These are phyloP conservation scores for Benincasa hispida DNA, from an alignment of 306 rosid genomes.

Conservation along the genomic window DNA sequence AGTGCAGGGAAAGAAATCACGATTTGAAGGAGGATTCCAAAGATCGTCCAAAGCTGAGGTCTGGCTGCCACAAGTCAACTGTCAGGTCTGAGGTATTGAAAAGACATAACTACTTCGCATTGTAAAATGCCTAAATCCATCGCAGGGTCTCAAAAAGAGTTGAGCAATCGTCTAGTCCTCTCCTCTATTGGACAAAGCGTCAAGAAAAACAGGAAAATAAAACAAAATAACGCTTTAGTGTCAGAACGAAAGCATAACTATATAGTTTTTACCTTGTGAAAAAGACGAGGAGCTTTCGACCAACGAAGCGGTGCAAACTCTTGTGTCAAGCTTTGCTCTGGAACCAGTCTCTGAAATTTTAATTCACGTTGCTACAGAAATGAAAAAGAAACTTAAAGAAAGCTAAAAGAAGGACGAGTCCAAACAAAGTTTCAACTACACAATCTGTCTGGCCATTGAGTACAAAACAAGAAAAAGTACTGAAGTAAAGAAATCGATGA, in stretches of 20 bases:
- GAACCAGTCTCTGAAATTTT: background rate
- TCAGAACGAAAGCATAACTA: background rate
- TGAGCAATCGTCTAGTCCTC: background rate
- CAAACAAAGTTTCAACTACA: background rate
- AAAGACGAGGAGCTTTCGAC: slow-evolving; percentile 1
- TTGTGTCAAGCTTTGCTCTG: slow-evolving; percentile 7
- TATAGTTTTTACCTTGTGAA: background rate
- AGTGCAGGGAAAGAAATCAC: slow-evolving; percentile 53
- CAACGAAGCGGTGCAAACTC: background rate
- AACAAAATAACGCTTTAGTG: no score
- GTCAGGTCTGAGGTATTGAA: slow-evolving; percentile 40
- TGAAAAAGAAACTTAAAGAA: background rate
- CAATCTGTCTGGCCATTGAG: background rate
- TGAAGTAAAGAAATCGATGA: background rate
- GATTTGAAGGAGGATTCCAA: slow-evolving; percentile 69
- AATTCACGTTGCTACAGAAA: slow-evolving; percentile 8
- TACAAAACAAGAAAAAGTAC: background rate
- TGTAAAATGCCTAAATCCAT: no score
- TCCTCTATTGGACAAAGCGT: background rate
- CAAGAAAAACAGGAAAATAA: background rate
- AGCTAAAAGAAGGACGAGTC: background rate
- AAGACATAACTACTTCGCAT: slow-evolving; percentile 29
- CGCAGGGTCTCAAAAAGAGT: no score
- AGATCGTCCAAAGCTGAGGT: slow-evolving; percentile 42
- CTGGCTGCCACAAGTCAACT: slow-evolving; percentile 34